phyloP scores from a whole-genome alignment of 176 grass and related monocot genomes.

The Zea mays region DNA sequence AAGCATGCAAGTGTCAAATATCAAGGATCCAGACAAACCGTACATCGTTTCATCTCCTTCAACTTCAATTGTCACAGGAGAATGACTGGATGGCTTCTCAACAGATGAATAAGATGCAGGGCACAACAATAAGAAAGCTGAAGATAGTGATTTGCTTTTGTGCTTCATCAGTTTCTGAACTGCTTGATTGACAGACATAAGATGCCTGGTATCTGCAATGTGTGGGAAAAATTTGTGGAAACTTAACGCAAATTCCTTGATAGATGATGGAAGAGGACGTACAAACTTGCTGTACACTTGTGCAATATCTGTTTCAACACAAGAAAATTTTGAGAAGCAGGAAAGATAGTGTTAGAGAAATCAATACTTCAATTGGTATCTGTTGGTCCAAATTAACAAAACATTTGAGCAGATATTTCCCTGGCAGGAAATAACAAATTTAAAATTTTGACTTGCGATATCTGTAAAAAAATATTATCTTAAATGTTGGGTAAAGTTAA shows the following conservation, averaged over 20 bases:
- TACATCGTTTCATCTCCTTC: slow-evolving; percentile 71
- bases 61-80: slow-evolving; percentile 65
- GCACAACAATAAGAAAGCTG: slow-evolving; percentile 76
- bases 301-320: slow-evolving; percentile 71
- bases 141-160: slow-evolving; percentile 91
- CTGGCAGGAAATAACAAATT: background rate
- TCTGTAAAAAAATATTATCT: background rate
- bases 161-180: slow-evolving; percentile 69
- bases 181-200: slow-evolving; percentile 54
- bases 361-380: background rate
- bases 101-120: slow-evolving; percentile 43
- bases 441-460: background rate
- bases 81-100: slow-evolving; percentile 32
- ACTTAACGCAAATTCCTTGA: slow-evolving; percentile 57
- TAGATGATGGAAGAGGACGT: slow-evolving; percentile 77
- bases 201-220: slow-evolving; percentile 81
- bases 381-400: background rate
- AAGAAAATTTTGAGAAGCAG: slow-evolving; percentile 38
- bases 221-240: slow-evolving; percentile 77
- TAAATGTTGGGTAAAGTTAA: background rate
- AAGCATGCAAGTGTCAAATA: slow-evolving; percentile 17
- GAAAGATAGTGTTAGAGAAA: slow-evolving; percentile 18
- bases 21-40: slow-evolving; percentile 35
- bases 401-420: slow-evolving; percentile 5
- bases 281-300: slow-evolving; percentile 91